Base-by-base conservation (phyloP, 169 alveolate genomes). In the Eimeria brunetti region DNA sequence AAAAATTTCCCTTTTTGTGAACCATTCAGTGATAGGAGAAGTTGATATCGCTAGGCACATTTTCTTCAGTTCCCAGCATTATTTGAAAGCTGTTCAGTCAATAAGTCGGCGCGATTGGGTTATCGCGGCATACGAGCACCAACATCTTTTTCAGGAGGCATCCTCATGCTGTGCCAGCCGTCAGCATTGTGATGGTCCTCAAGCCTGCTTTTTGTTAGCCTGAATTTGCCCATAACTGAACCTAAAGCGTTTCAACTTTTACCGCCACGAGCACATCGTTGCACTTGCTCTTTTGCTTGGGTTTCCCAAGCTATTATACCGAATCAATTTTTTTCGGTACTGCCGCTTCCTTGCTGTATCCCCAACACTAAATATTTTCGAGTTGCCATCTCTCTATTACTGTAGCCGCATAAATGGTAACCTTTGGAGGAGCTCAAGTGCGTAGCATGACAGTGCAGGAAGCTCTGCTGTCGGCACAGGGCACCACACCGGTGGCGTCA, bases 101-200 rank as follows among this genome's bases (percentile, higher is more conserved):
- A n/a, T 30, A 69, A 69, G 80, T 3, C 12, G 80, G 51, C 80
- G 76, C 76, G 8, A n/a, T n/a, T 18, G 75, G 41, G 41, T 1
- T 64, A 64, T 64, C 44, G 75, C 75, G 8, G n/a, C 75, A 24
- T 64, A 64, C 75, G n/a, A n/a, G 12, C 75, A 0, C 16, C 33
- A 60, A 22, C 14, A 64, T 44, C 80, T 24, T 69, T 69, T 33
- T 36, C 80, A 9, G n/a, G 51, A 36, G 80, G 80, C 80, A 69
- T 12, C n/a, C 80, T 51, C 80, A 69, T 36, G 80, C 51, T 69
- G 80, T 69, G 18, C 80, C 80, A 69, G 80, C 51, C 51, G 80
- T 33, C 80, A 33, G 80, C 80, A 33, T 69, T 69, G 80, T 36
- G 80, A 49, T 33, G 51, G 80, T 9, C 80, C 80, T 69, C 80